These are phyloP conservation scores for Xylariaceae sp. DNA, from an alignment of 2,329 filamentous ascomycete species.

Conservation along the genomic window DNA sequence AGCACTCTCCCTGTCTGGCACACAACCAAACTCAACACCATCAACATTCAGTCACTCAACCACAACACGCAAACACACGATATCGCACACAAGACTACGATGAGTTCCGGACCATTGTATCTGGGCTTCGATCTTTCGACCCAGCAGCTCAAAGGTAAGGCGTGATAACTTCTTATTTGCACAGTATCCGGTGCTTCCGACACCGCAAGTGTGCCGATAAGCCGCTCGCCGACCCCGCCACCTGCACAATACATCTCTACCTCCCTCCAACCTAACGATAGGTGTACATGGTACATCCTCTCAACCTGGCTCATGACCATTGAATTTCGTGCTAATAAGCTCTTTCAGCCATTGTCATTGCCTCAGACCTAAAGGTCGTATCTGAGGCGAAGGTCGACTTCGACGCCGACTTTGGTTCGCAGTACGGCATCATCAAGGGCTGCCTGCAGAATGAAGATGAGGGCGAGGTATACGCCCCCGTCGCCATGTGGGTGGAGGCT, in stretches of 20 bases:
- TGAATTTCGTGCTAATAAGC: conserved; percentile 6
- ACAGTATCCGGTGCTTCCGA: neutral
- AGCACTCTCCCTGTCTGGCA: too few relatives aligned
- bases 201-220: neutral
- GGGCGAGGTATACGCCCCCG: conserved; percentile 87
- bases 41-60: too few relatives aligned
- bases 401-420: conserved; percentile 70
- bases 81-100: conserved; percentile 13
- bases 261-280: too few relatives aligned
- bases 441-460: conserved; percentile 78
- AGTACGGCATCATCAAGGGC: conserved; percentile 82
- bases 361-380: conserved; percentile 73
- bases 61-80: too few relatives aligned
- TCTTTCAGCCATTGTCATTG: conserved; percentile 69
- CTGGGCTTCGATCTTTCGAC: conserved; percentile 95
- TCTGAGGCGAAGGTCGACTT: conserved; percentile 93
- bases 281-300: neutral
- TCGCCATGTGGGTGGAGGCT: conserved; percentile 91
- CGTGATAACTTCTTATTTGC: conserved; percentile 5
- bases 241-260: too few relatives aligned
- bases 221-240: neutral
- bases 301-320: too few relatives aligned
- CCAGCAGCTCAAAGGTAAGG: conserved; percentile 84
- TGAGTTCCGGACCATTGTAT: conserved; percentile 60
- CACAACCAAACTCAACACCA: too few relatives aligned